Conservation (phyloP, 208 protist genomes). For the Leishmania amazonensis region DNA sequence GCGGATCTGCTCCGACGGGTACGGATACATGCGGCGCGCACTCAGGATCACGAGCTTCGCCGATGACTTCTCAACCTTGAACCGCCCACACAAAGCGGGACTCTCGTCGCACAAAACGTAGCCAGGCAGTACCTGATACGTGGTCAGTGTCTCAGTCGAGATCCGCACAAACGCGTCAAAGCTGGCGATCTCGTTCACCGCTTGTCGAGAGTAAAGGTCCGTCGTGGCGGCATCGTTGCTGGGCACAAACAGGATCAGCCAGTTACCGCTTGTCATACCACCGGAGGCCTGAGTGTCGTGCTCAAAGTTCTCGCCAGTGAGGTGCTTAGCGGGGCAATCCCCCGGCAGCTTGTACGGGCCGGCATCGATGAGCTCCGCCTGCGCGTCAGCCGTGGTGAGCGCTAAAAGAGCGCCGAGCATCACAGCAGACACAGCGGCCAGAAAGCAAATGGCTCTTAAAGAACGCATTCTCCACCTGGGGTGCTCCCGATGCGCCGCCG, state of each 20-base stretch:
- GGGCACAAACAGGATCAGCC: slow-evolving; percentile 33
- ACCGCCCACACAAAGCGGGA: slow-evolving; percentile 18
- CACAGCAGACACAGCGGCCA: not conserved
- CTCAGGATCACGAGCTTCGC: slow-evolving; percentile 19
- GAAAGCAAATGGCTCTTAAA: not conserved
- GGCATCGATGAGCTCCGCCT: not conserved
- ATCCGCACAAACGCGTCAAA: slow-evolving; percentile 25
- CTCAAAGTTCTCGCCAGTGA: slow-evolving; percentile 25
- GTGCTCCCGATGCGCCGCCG: not conserved
- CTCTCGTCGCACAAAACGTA: slow-evolving; percentile 34
- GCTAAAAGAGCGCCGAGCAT: not conserved
- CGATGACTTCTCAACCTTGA: slow-evolving; percentile 8
- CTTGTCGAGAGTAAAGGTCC: slow-evolving; percentile 19
- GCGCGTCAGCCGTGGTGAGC: not conserved
- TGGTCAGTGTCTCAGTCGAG: slow-evolving; percentile 6
- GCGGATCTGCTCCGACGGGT: slow-evolving; percentile 15
- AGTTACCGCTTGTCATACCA: slow-evolving; percentile 34
- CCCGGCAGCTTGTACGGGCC: slow-evolving; percentile 12
- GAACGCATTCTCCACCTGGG: not conserved
- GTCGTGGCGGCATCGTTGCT: slow-evolving; percentile 20
- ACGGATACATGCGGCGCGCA: slow-evolving; percentile 22
- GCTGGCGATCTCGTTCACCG: slow-evolving; percentile 16
- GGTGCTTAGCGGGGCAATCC: slow-evolving; percentile 14
- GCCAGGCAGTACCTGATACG: slow-evolving; percentile 25
- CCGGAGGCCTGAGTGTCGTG: slow-evolving; percentile 28